Evolutionary conservation across 805 yeast genomes (phyloP).

Genomic region (Yamadazyma akitaensis): DNA sequence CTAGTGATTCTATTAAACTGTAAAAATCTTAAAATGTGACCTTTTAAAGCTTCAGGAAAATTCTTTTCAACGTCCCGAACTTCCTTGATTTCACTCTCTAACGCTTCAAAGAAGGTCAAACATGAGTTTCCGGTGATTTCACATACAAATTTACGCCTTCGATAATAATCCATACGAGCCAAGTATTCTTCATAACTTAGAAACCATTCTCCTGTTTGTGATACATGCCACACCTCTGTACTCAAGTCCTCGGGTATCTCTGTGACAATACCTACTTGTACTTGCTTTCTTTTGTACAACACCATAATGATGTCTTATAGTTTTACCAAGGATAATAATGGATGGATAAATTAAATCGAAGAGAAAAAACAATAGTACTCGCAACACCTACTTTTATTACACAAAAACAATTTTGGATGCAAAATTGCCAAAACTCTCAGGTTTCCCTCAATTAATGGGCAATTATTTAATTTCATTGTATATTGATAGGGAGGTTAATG

Average conservation of each 20-base stretch:
- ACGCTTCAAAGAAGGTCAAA: constrained; percentile 86
- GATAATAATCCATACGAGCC: constrained; percentile 66
- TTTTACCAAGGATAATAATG: not conserved
- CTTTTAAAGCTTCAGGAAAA: constrained; percentile 89
- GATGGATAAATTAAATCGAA: not conserved
- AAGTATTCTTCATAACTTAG: constrained; percentile 71
- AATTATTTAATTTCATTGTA: not conserved
- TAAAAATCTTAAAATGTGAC: constrained; percentile 81
- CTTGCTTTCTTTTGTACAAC: constrained; percentile 70
- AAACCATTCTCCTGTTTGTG: constrained; percentile 90
- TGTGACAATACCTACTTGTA: constrained; percentile 55
- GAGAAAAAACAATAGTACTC: constrained; percentile 4
- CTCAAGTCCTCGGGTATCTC: constrained; percentile 52
- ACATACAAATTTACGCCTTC: constrained; percentile 79
- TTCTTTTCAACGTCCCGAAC: constrained; percentile 64
- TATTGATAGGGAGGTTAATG: not conserved
- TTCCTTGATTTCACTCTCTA: constrained; percentile 60
- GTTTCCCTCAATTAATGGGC: not conserved
- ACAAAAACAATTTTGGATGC: constrained; percentile 2
- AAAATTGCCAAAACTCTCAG: not conserved
- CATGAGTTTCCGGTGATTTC: constrained; percentile 94
- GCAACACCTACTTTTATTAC: not conserved
- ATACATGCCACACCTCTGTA: constrained; percentile 74
- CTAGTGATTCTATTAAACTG: constrained; percentile 82
- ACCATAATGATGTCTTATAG: constrained; percentile 46